Evolutionary conservation across 2,329 filamentous ascomycete genomes (phyloP).

Genomic region (Ramichloridium luteum): DNA sequence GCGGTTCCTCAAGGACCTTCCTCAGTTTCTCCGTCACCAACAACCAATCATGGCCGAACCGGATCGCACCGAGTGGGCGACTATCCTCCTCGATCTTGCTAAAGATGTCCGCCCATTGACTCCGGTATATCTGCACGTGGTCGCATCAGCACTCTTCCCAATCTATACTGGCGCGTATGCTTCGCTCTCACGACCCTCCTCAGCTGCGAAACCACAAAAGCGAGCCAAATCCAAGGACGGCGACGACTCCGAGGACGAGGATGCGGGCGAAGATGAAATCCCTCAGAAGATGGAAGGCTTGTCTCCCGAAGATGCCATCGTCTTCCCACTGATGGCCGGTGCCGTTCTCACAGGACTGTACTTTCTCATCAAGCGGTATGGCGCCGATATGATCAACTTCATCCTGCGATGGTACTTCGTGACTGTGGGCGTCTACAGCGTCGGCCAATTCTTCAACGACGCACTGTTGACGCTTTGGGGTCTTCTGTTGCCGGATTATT

Average conservation of each 20-base stretch:
- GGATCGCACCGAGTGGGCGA: no score
- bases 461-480: conserved; percentile 50
- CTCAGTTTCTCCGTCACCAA: no score
- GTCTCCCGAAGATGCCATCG: conserved; percentile 64
- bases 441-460: conserved; percentile 64
- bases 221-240: conserved; percentile 26
- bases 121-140: conserved; percentile 48
- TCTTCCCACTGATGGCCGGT: conserved; percentile 72
- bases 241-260: conserved; percentile 36
- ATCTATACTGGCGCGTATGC: conserved; percentile 78
- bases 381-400: conserved; percentile 69
- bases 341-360: conserved; percentile 64
- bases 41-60: no score
- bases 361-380: conserved; percentile 79
- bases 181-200: conserved; percentile 71
- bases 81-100: background rate
- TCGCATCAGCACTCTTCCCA: conserved; percentile 61
- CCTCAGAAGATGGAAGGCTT: conserved; percentile 54
- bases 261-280: conserved; percentile 43
- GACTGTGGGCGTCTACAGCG: conserved; percentile 62
- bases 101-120: conserved; percentile 31
- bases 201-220: conserved; percentile 51
- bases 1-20: no score
- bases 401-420: conserved; percentile 77
- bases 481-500: conserved; percentile 62